Percentiles rank a stretch among this genome's conserved stretches.
phyloP scores from a whole-genome alignment of 257 asterid species.

The Fraxinus americana region DNA sequence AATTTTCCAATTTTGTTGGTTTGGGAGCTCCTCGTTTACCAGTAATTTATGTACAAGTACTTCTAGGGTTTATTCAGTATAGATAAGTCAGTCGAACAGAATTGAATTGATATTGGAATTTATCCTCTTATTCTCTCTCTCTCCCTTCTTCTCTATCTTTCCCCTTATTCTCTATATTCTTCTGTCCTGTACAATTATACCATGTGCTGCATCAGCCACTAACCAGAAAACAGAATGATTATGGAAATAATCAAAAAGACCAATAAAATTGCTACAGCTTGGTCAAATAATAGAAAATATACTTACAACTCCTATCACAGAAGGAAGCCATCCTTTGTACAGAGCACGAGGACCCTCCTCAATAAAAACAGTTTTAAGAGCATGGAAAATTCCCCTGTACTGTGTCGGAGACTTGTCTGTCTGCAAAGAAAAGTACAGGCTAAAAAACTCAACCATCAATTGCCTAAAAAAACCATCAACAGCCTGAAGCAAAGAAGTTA shows the following conservation, averaged over 20 bases:
- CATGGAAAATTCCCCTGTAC: constrained; percentile 94
- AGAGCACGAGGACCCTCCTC: constrained; percentile 97
- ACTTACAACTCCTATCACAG: constrained; percentile 98
- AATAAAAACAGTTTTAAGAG: constrained; percentile 88
- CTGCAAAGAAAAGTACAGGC: constrained; percentile 44
- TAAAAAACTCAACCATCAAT: not conserved
- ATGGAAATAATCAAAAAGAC: not conserved
- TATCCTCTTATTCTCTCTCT: not conserved
- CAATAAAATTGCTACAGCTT: not conserved
- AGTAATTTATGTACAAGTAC: not conserved
- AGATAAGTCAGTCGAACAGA: not conserved
- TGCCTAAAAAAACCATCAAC: not conserved
- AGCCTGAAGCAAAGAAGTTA: not conserved
- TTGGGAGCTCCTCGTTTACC: not conserved
- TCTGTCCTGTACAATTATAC: not conserved
- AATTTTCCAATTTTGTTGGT: not conserved
- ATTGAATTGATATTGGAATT: not conserved
- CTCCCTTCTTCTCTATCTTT: not conserved
- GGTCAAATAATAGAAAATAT: not conserved
- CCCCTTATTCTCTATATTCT: not conserved
- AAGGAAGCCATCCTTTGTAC: constrained; percentile 99
- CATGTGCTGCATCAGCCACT: not conserved
- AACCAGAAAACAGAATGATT: not conserved
- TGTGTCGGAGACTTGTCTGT: constrained; percentile 85
- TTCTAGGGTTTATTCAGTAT: not conserved